Percentiles rank a stretch among this genome's conserved stretches.
These are phyloP conservation scores for Fusarium torreyae DNA, from an alignment of 2,329 filamentous ascomycete genomes.

Conservation along the genomic window DNA sequence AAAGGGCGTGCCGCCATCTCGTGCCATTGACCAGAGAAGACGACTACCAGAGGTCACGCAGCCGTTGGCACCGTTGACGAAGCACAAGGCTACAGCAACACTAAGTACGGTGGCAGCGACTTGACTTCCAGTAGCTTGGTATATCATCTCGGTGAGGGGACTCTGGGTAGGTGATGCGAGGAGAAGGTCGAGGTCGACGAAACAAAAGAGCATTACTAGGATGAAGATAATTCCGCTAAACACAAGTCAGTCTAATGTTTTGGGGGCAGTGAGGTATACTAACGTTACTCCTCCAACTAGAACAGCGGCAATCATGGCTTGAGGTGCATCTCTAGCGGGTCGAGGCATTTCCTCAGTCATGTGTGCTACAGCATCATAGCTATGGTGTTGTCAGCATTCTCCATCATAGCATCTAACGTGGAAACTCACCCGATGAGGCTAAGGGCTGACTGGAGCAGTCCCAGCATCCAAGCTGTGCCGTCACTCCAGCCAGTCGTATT, in stretches of 20 bases:
- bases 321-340: slow-evolving; percentile 58
- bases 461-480: slow-evolving; percentile 63
- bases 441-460: slow-evolving; percentile 59
- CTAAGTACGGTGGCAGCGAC: slow-evolving; percentile 59
- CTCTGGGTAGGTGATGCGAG: slow-evolving; percentile 59
- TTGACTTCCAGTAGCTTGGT: slow-evolving; percentile 58
- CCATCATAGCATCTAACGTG: fast-evolving
- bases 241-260: neutral
- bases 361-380: slow-evolving; percentile 62
- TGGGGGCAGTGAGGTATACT: slow-evolving; percentile 19
- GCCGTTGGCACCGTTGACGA: slow-evolving; percentile 62
- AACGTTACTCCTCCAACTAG: slow-evolving; percentile 60
- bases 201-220: slow-evolving; percentile 60
- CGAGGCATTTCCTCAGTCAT: slow-evolving; percentile 64
- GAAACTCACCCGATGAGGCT: slow-evolving; percentile 51
- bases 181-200: slow-evolving; percentile 56
- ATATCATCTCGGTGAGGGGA: slow-evolving; percentile 62
- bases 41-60: slow-evolving; percentile 61
- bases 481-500: slow-evolving; percentile 63
- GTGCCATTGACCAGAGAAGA: slow-evolving; percentile 63
- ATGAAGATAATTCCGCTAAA: slow-evolving; percentile 57
- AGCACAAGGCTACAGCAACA: slow-evolving; percentile 60
- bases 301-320: slow-evolving; percentile 59
- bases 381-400: neutral
- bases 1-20: slow-evolving; percentile 59